Percentiles rank a stretch among this genome's conserved stretches.
Conservation (phyloP, 495 filamentous ascomycete genomes). For the Gamarada debralockiae region DNA sequence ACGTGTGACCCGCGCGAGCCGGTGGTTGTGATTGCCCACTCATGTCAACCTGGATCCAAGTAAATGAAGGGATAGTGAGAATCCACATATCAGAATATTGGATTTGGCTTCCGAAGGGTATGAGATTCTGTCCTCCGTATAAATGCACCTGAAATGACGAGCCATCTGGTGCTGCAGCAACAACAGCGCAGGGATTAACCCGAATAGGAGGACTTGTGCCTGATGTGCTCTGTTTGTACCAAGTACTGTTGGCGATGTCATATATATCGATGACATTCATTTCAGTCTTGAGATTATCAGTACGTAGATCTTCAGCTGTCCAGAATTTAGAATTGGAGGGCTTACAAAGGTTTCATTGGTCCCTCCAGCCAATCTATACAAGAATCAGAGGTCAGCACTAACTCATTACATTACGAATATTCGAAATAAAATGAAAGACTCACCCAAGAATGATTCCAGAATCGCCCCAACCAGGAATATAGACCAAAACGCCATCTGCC, state of each 20-base stretch:
- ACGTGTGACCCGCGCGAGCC: slow-evolving; percentile 66
- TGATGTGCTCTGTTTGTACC: slow-evolving; percentile 71
- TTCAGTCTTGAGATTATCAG: slow-evolving; percentile 37
- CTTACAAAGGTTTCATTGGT: slow-evolving; percentile 50
- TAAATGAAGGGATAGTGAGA: slow-evolving; percentile 68
- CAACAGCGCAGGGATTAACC: slow-evolving; percentile 71
- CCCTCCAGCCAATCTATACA: slow-evolving; percentile 52
- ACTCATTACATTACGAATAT: too few relatives aligned
- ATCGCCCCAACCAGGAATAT: slow-evolving; percentile 68
- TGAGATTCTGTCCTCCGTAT: slow-evolving; percentile 70
- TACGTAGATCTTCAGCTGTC: slow-evolving; percentile 3
- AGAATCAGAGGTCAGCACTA: too few relatives aligned
- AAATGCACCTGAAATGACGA: slow-evolving; percentile 71
- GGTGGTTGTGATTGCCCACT: slow-evolving; percentile 48
- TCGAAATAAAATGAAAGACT: too few relatives aligned
- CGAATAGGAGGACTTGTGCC: slow-evolving; percentile 59
- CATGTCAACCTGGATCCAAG: slow-evolving; percentile 63
- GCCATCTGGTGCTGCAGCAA: slow-evolving; percentile 66
- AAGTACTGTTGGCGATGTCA: slow-evolving; percentile 70
- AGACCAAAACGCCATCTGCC: slow-evolving; percentile 66
- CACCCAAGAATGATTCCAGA: slow-evolving; percentile 62
- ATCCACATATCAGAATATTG: slow-evolving; percentile 78
- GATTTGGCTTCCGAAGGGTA: slow-evolving; percentile 51
- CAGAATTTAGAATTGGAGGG: neutral
- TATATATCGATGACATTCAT: slow-evolving; percentile 73